Evolutionary conservation across 345 rosid genomes (phyloP).

Genomic region (Nephelium lappaceum): DNA sequence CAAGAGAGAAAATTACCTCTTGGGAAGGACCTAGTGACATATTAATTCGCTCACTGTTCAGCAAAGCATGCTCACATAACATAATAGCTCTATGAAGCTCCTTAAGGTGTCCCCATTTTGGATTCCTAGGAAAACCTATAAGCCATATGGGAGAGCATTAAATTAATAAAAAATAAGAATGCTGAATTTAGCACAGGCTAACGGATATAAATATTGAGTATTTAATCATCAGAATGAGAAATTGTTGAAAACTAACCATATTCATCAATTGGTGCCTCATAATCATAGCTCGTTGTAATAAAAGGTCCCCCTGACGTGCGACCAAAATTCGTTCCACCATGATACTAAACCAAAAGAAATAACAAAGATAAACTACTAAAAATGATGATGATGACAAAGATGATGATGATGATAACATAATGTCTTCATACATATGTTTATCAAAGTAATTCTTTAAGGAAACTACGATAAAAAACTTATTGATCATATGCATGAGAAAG

Average conservation of each 20-base stretch:
- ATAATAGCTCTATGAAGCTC: conserved; percentile 82
- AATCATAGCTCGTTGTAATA: conserved; percentile 95
- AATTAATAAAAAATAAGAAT: neutral
- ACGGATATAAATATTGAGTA: neutral
- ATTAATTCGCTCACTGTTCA: conserved; percentile 53
- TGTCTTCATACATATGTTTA: neutral
- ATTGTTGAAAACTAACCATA: conserved; percentile 59
- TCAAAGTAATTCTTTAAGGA: neutral
- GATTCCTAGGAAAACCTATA: conserved; percentile 83
- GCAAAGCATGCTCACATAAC: conserved; percentile 67
- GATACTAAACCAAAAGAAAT: conserved; percentile 56
- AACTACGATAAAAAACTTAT: neutral
- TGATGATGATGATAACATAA: neutral
- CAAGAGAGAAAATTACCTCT: conserved; percentile 52
- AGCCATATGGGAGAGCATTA: conserved; percentile 16
- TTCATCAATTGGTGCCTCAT: conserved; percentile 98
- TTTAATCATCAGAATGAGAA: neutral
- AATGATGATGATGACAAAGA: neutral
- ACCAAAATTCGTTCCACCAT: conserved; percentile 97
- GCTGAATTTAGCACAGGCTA: neutral
- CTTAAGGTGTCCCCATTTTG: conserved; percentile 96
- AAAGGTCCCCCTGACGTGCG: conserved; percentile 97
- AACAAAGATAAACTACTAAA: neutral
- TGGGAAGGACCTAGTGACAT: conserved; percentile 62
- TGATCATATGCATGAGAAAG: neutral